phyloP scores from a whole-genome alignment of 495 filamentous ascomycete species.

The Durotheca rogersii region DNA sequence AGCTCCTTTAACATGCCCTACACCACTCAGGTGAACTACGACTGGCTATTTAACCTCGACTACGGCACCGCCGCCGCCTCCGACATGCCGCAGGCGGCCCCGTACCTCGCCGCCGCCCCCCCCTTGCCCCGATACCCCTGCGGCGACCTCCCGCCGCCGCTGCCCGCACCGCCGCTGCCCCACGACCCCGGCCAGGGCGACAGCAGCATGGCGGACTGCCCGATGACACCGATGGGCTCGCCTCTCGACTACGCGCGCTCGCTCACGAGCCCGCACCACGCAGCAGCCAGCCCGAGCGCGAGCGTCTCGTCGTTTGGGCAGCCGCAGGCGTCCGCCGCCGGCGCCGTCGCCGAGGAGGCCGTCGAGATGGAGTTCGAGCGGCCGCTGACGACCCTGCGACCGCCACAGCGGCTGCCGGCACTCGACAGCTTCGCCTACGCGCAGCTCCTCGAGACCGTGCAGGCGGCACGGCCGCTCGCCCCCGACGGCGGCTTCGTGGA shows the following conservation, averaged over 20 bases:
- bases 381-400: constrained; percentile 20
- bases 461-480: constrained; percentile 40
- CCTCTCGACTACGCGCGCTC: constrained; percentile 11
- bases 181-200: constrained; percentile 3
- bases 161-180: constrained; percentile 5
- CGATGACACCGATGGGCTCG: constrained; percentile 17
- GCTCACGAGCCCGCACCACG: constrained; percentile 9
- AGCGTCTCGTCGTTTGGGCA: no score
- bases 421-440: constrained; percentile 43
- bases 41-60: constrained; percentile 55
- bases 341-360: no score
- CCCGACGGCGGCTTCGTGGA: constrained; percentile 46
- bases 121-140: constrained; percentile 10
- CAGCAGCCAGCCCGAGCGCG: constrained; percentile 10
- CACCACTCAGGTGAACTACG: constrained; percentile 56
- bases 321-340: no score
- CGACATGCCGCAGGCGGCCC: constrained; percentile 5
- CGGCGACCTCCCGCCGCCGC: constrained; percentile 3
- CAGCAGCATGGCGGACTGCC: constrained; percentile 5
- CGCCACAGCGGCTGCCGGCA: constrained; percentile 28
- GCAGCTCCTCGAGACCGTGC: constrained; percentile 47
- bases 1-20: constrained; percentile 60
- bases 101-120: constrained; percentile 15
- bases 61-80: not conserved
- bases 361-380: constrained; percentile 21